A percentile compares a stretch with the other conserved stretches of the same genome.
These are phyloP conservation scores for Eudorina sp. DNA, from an alignment of 139 green algal genomes.

Conservation along the genomic window DNA sequence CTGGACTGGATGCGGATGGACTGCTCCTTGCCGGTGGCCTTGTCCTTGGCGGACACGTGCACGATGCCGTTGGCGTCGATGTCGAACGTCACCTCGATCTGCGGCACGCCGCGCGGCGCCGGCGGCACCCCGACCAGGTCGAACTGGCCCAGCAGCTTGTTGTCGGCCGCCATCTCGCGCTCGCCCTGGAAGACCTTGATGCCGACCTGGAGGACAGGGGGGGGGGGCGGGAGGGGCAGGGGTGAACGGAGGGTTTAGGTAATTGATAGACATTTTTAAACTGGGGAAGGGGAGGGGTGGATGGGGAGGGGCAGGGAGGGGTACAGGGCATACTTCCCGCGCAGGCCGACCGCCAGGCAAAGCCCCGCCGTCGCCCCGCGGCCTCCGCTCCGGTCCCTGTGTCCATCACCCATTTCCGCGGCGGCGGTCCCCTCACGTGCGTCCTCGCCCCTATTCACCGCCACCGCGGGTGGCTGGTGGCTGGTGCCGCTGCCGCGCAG, in stretches of 20 bases:
- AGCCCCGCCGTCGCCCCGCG: too few species aligned
- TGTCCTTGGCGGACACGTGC: conserved; percentile 84
- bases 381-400: too few species aligned
- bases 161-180: conserved; percentile 99
- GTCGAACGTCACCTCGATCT: conserved; percentile 86
- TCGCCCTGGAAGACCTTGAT: conserved; percentile 99
- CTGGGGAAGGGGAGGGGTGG: not conserved
- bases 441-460: not conserved
- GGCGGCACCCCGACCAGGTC: conserved; percentile 97
- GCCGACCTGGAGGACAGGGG: conserved; percentile 82
- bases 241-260: not conserved
- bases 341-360: too few species aligned
- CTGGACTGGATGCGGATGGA: conserved; percentile 91
- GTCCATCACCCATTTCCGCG: too few species aligned
- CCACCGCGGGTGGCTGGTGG: not conserved
- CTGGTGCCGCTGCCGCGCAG: too few species aligned
- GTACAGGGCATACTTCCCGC: too few species aligned
- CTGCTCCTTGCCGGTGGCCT: conserved; percentile 95
- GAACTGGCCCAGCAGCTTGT: conserved; percentile 99
- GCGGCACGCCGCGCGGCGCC: conserved; percentile 93
- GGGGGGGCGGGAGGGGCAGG: not conserved
- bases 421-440: too few species aligned
- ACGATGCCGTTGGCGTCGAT: conserved; percentile 94
- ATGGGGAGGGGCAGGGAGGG: too few species aligned
- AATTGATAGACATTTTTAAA: too few species aligned